These are phyloP conservation scores for Rubia peregrina DNA, from an alignment of 305 asterid genomes.

Conservation along the genomic window DNA sequence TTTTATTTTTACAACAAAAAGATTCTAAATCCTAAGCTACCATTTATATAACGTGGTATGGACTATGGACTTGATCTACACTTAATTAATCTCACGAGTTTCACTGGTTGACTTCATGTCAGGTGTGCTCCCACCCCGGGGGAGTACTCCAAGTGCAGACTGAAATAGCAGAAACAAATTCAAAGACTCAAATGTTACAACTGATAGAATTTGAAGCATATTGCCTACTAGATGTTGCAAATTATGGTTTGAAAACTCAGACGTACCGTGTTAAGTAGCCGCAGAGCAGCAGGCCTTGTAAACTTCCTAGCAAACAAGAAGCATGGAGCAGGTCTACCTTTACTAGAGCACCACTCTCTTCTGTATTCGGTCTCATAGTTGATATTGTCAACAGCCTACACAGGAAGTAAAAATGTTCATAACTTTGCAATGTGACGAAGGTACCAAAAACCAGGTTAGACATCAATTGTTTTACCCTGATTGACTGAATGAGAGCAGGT, in stretches of 20 bases:
- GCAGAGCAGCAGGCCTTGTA: constrained; percentile 78
- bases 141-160: constrained; percentile 51
- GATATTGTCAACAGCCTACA: constrained; percentile 73
- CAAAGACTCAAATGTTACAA: not conserved
- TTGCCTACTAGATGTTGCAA: not conserved
- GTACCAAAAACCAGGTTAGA: not conserved
- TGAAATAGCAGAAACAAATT: constrained; percentile 29
- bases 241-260: not conserved
- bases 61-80: constrained; percentile 3
- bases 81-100: constrained; percentile 18
- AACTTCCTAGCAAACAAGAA: constrained; percentile 92
- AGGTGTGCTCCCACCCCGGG: not conserved
- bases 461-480: constrained; percentile 49
- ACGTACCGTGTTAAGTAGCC: constrained; percentile 71
- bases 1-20: not conserved
- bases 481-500: constrained; percentile 60
- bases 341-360: constrained; percentile 97
- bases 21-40: not conserved
- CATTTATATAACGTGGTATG: constrained; percentile 6
- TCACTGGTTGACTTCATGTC: constrained; percentile 8
- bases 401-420: constrained; percentile 5
- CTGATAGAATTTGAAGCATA: not conserved
- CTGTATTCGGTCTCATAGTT: constrained; percentile 82
- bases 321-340: constrained; percentile 80
- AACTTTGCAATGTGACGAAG: not conserved